Evolutionary conservation across 208 protist genomes (phyloP).

Genomic region (Leishmania tropica): DNA sequence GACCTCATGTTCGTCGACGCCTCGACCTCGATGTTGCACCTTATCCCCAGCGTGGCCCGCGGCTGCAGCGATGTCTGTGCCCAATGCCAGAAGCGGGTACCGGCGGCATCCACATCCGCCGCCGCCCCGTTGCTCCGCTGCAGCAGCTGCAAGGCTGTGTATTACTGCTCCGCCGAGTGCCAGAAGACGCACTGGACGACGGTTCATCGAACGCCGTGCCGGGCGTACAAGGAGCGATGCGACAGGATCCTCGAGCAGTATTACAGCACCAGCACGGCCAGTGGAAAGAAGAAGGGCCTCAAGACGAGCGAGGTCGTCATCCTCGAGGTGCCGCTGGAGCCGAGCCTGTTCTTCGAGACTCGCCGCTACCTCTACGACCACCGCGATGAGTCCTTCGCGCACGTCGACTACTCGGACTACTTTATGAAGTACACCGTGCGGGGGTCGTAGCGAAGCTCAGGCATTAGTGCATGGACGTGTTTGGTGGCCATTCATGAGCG

Average conservation of each 20-base stretch:
- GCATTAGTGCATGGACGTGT: conserved; percentile 1
- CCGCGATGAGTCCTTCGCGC: conserved; percentile 54
- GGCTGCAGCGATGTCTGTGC: conserved; percentile 53
- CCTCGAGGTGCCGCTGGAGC: conserved; percentile 72
- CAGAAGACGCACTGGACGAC: conserved; percentile 68
- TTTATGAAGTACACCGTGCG: conserved; percentile 83
- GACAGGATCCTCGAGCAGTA: conserved; percentile 55
- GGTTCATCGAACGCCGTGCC: conserved; percentile 61
- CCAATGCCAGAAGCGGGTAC: conserved; percentile 41
- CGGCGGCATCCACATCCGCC: conserved; percentile 1
- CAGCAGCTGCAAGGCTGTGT: conserved; percentile 80
- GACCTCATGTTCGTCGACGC: conserved; percentile 88
- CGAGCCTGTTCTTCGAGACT: conserved; percentile 70
- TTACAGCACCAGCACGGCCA: conserved; percentile 41
- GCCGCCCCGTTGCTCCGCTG: conserved; percentile 55
- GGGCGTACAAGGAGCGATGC: conserved; percentile 55
- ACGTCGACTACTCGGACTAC: conserved; percentile 74
- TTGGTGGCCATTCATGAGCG: background rate
- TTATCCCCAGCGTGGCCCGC: conserved; percentile 69
- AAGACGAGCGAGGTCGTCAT: conserved; percentile 43
- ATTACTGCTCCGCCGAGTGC: conserved; percentile 77
- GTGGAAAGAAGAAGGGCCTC: conserved; percentile 25
- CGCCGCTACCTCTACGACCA: conserved; percentile 79
- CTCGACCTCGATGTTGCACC: conserved; percentile 68
- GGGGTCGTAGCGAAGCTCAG: conserved; percentile 32